Conservation (phyloP, 495 filamentous ascomycete genomes). For the Xylaria palmicola region DNA sequence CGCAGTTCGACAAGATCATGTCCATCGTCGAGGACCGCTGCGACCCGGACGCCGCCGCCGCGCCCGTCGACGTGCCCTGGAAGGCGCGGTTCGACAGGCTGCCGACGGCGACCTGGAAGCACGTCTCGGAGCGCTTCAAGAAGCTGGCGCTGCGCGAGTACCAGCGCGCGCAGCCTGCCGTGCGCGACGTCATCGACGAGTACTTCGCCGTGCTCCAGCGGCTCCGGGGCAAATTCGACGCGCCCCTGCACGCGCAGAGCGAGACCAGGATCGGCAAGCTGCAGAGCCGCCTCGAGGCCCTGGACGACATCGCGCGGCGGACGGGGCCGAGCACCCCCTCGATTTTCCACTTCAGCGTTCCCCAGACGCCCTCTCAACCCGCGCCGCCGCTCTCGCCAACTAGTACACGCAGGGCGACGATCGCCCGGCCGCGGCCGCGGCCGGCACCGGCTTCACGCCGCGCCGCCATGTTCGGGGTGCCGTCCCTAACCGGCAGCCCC, state of each 20-base stretch:
- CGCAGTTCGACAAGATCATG: not conserved
- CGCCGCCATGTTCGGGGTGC: not conserved
- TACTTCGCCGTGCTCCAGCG: constrained; percentile 4
- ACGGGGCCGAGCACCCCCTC: no score
- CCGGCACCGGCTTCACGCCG: not conserved
- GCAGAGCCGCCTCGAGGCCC: no score
- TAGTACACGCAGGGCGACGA: not conserved
- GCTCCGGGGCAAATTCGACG: not conserved
- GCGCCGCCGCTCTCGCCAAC: not conserved
- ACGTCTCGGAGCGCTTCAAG: constrained; percentile 4
- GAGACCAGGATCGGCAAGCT: not conserved
- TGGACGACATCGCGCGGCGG: no score
- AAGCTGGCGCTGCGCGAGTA: constrained; percentile 18
- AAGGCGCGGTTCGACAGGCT: constrained; percentile 18
- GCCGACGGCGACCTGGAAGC: constrained; percentile 21
- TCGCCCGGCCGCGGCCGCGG: not conserved
- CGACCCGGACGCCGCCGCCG: not conserved
- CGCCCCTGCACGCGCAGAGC: no score
- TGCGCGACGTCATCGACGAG: constrained; percentile 21
- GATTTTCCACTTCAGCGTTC: no score
- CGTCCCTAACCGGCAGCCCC: not conserved
- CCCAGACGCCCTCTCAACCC: not conserved
- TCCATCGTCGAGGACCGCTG: not conserved
- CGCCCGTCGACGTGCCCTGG: constrained; percentile 15
- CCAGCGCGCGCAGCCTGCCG: constrained; percentile 4